Evolutionary conservation across 75 land plant genomes (phyloP), one percentile per base, ranked within the genome.

Genomic region (Pinus taeda): DNA sequence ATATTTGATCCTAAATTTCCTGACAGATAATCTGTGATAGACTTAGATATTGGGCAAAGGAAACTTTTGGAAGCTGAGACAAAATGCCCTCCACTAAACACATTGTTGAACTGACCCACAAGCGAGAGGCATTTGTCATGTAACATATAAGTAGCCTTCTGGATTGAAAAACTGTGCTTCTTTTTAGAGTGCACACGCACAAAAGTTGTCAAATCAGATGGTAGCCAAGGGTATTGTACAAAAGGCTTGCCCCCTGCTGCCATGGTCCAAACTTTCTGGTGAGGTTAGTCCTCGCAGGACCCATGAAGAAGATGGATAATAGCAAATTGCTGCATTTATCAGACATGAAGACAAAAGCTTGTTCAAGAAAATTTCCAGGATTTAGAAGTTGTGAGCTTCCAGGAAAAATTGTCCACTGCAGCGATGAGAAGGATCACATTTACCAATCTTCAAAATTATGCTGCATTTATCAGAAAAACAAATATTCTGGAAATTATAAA

Each of bases 41-140:
- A 73, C 58, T 13, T 73, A 57, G 74, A 56, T 55, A 15, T 55
- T 73, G 4, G 4, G 74, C 58, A 53, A 57, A 26, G 0, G 17
- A 56, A 30, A 29, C 30, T 24, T 55, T 57, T n/a, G 12, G 59
- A 73, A 73, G 6, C 59, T 21, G 36, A 73, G 4, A 18, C 36
- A 57, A 73, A 26, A 15, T 56, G 15, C 58, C 58, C 15, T 3
- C 36, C 17, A 4, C 18, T 22, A 49, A 49, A 14, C 57, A 57
- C 74, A 56, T 55, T 60, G 12, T 4, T 7, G 18, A n/a, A 39
- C 39, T 69, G 49, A 39, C 72, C 49, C 22, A 20, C 24, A 69
- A 69, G 72, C 20, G 72, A 69, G 72, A 69, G 72, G 72, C 72
- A 42, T 42, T 69, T 37, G 49, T 69, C 53, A 69, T 69, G 72